Percentiles rank a stretch among this genome's conserved stretches.
phyloP scores from a whole-genome alignment of 129 eudicot genomes.

The Chrysanthemum makinoi region DNA sequence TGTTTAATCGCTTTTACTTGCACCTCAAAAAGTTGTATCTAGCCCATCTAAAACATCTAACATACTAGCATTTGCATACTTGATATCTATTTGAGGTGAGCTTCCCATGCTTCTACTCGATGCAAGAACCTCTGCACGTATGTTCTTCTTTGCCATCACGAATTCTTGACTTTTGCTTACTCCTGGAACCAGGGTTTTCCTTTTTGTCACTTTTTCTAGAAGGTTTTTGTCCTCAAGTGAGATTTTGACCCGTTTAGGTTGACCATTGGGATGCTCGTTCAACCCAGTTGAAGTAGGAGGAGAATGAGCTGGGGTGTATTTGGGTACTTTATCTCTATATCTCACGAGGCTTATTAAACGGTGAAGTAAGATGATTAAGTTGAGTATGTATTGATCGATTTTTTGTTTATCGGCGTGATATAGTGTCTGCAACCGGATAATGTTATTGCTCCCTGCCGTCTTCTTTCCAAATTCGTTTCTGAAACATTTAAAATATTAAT shows the following conservation, averaged over 20 bases:
- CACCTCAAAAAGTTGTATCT: slow-evolving; percentile 37
- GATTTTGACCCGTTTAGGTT: slow-evolving; percentile 29
- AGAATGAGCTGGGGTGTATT: slow-evolving; percentile 40
- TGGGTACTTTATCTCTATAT: slow-evolving; percentile 56
- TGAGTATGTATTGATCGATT: slow-evolving; percentile 70
- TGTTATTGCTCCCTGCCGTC: slow-evolving; percentile 36
- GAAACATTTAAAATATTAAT: slow-evolving; percentile 17
- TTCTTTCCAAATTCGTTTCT: slow-evolving; percentile 81
- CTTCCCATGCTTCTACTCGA: slow-evolving; percentile 75
- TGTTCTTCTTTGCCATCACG: slow-evolving; percentile 42
- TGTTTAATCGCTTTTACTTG: slow-evolving; percentile 5
- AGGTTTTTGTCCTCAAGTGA: slow-evolving; percentile 62
- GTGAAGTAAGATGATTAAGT: slow-evolving; percentile 72
- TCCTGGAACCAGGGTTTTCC: slow-evolving; percentile 53
- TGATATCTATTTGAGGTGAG: slow-evolving; percentile 56
- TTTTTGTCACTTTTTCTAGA: slow-evolving; percentile 57
- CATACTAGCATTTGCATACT: slow-evolving; percentile 44
- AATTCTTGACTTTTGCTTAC: slow-evolving; percentile 90
- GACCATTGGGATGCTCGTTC: slow-evolving; percentile 10
- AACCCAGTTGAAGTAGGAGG: slow-evolving; percentile 49
- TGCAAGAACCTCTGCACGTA: slow-evolving; percentile 40
- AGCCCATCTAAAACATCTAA: slow-evolving; percentile 77
- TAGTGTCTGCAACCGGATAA: slow-evolving; percentile 80
- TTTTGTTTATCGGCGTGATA: slow-evolving; percentile 81
- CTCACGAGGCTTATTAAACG: slow-evolving; percentile 65